Conservation (phyloP, 805 yeast genomes). For the Clavispora asparagi region DNA sequence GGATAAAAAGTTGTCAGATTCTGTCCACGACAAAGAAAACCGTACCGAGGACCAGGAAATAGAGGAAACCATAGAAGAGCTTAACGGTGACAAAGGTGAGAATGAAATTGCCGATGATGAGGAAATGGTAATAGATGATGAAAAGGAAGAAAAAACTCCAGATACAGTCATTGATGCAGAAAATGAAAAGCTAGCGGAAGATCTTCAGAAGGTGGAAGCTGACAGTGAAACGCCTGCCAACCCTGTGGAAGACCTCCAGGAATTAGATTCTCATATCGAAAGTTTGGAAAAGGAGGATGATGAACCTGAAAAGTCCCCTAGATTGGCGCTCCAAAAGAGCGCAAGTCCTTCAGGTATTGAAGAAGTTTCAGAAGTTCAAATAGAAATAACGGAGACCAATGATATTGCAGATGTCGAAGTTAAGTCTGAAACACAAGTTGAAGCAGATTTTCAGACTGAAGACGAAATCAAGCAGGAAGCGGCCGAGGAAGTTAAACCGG, state of each 20-base stretch:
- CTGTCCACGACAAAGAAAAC: background rate
- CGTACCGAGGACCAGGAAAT: background rate
- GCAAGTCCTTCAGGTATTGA: background rate
- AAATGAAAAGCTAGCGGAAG: slow-evolving; percentile 3
- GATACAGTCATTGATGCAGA: background rate
- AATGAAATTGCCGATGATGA: slow-evolving; percentile 3
- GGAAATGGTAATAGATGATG: slow-evolving; percentile 4
- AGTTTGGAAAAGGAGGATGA: background rate
- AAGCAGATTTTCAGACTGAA: background rate
- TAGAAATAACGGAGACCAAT: background rate
- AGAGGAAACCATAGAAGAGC: slow-evolving; percentile 2
- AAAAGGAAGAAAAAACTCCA: slow-evolving; percentile 1
- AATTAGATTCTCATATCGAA: background rate
- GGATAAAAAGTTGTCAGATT: slow-evolving; percentile 3
- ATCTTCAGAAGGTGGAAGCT: slow-evolving; percentile 2
- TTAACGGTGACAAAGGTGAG: background rate
- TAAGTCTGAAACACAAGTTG: background rate
- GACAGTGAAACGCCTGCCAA: background rate
- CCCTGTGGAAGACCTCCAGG: background rate
- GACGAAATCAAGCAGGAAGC: background rate
- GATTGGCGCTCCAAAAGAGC: background rate
- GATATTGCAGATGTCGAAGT: background rate
- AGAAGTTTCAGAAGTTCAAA: background rate
- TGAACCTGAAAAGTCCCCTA: background rate
- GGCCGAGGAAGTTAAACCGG: slow-evolving; percentile 7